Percentiles rank a stretch among this genome's conserved stretches.
Evolutionary conservation across 257 asterid genomes (phyloP).

Genomic region (Catharanthus roseus): DNA sequence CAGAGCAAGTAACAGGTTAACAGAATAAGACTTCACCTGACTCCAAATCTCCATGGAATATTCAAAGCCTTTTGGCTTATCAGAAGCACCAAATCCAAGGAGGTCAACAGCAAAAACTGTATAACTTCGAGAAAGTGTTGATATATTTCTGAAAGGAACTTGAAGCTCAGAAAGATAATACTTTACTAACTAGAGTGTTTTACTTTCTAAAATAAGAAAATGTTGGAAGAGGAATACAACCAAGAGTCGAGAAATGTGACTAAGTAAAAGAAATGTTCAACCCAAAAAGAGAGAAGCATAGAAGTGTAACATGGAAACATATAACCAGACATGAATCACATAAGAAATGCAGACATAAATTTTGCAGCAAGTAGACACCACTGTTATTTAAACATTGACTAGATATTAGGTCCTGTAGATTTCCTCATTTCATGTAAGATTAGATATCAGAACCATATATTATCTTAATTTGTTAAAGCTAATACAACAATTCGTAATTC

Average conservation of each 20-base stretch:
- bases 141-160: constrained; percentile 54
- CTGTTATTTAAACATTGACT: too few species aligned
- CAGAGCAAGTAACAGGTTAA: constrained; percentile 2
- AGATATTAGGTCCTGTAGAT: too few species aligned
- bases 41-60: constrained; percentile 84
- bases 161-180: constrained; percentile 4
- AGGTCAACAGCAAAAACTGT: constrained; percentile 85
- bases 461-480: too few species aligned
- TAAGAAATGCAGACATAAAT: background rate
- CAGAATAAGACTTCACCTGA: constrained; percentile 41
- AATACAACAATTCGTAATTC: too few species aligned
- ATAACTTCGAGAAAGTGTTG: constrained; percentile 48
- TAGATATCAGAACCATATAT: too few species aligned
- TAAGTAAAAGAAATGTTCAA: too few species aligned
- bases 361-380: background rate
- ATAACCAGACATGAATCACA: too few species aligned
- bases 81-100: constrained; percentile 94
- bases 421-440: too few species aligned
- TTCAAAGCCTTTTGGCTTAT: constrained; percentile 74
- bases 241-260: too few species aligned
- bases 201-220: background rate
- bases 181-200: background rate
- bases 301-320: background rate
- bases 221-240: background rate
- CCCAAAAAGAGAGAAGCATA: background rate